Conservation (phyloP, 371 early-diverging fungal genomes). For the Fennellomyces sp. region DNA sequence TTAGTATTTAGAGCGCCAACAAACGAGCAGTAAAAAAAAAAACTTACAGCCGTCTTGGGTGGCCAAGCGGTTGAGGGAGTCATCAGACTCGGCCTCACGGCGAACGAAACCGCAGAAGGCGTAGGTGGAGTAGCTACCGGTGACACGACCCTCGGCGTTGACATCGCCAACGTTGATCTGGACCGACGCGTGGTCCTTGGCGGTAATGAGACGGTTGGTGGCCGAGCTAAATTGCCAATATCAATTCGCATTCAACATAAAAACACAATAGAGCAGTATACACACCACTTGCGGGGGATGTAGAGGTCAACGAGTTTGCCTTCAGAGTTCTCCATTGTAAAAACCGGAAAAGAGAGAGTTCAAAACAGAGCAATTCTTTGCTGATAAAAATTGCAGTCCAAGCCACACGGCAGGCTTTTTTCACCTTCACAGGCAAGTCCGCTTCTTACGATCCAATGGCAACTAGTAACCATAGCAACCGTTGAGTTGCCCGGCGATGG, state of each 20-base stretch:
- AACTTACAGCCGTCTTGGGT: slow-evolving; percentile 83
- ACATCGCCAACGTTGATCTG: slow-evolving; percentile 98
- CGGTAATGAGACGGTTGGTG: slow-evolving; percentile 57
- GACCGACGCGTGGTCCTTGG: slow-evolving; percentile 97
- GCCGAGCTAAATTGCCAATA: slow-evolving; percentile 37
- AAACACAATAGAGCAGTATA: slow-evolving; percentile 3
- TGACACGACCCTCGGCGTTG: slow-evolving; percentile 84
- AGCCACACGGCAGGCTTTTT: not conserved
- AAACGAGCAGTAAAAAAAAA: too few species aligned
- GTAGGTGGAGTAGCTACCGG: slow-evolving; percentile 83
- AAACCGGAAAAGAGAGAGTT: slow-evolving; percentile 13
- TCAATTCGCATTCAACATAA: not conserved
- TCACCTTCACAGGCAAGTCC: not conserved
- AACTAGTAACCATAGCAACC: too few species aligned
- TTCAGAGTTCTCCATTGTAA: slow-evolving; percentile 70
- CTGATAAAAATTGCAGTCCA: not conserved
- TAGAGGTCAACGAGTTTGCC: slow-evolving; percentile 88
- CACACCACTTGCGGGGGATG: slow-evolving; percentile 95
- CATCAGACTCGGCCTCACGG: slow-evolving; percentile 91
- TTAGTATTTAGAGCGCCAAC: too few species aligned
- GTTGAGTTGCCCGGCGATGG: too few species aligned
- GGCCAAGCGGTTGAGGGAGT: slow-evolving; percentile 96
- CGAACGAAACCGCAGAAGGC: slow-evolving; percentile 96
- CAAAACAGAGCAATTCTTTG: not conserved
- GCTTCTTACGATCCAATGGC: not conserved